Base-by-base conservation (phyloP, 768 basidiomycete species). In the Xerocomus potaroensis region DNA sequence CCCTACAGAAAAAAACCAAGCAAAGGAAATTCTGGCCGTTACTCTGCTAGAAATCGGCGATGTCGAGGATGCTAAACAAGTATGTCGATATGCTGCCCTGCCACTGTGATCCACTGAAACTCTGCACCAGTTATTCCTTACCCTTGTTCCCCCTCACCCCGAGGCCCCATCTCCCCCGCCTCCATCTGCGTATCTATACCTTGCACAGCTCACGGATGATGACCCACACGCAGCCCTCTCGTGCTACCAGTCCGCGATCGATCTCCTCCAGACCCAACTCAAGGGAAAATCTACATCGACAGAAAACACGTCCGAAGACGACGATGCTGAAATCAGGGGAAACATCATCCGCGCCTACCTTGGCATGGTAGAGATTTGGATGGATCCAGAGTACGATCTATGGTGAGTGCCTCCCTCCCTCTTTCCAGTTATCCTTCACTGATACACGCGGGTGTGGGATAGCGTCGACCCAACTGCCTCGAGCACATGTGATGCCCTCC, bases 341-440 rank as follows among this genome's bases (percentile, higher is more conserved):
- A 88, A 81, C 59, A 81, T 85, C 46, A 83, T 92, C 10, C 75
- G 85, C 32, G 90, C 89, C 8, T 75, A 93, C 18, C 76, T 92
- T 24, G 87, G 86, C 8, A 92, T 93, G 77, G 85, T 94, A 21
- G 93, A 95, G 62, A 87, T 94, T 14, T 96, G 92, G 92, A 95
- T 96, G 91, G 88, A 93, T 58, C 87, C 87, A 24, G 76, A 77
- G 2, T 84, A 85, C 54, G 91, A 94, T 73, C 72, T 95, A 41
- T 94, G 92, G 92, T 86, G 57, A 41, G 80, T 62, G 27, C 19
- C 15, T 4, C 47, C 26, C 19, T 61, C 26, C 18, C 24, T 11
- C 24, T 7, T n/a, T 18, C 16, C n/a, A 15, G 8, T 18, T 35
- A 11, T n/a, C 22, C 31, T 8, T 10, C 45, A 11, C 19, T n/a